Evolutionary conservation across 176 grass and related monocot genomes (phyloP).

Genomic region (Rhynchospora pubera): DNA sequence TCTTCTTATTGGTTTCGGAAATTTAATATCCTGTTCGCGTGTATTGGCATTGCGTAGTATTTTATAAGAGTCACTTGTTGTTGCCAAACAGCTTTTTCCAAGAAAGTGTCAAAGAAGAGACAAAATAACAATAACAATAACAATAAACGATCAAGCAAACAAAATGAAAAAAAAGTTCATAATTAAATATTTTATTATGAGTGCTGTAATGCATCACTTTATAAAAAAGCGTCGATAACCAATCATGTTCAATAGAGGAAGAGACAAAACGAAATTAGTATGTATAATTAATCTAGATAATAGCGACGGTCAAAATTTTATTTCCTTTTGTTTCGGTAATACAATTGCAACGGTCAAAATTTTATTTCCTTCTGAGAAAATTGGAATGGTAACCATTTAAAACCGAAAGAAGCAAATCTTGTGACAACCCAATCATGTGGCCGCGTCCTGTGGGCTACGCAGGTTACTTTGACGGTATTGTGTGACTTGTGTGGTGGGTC

Average conservation of each 20-base stretch:
- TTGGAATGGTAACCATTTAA: background rate
- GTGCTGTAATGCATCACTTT: background rate
- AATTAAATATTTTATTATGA: background rate
- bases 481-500: background rate
- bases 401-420: background rate
- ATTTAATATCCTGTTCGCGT: too few species aligned
- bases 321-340: too few species aligned
- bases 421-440: background rate
- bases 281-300: background rate
- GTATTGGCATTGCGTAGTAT: background rate
- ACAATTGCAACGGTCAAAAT: too few species aligned
- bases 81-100: background rate
- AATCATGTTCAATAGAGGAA: background rate
- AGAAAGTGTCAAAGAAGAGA: background rate
- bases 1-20: background rate
- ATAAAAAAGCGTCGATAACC: background rate
- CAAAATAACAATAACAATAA: too few species aligned
- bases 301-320: background rate
- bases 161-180: too few species aligned
- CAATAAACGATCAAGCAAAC: background rate
- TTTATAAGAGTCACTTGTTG: background rate
- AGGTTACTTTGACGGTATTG: background rate
- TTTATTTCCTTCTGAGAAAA: too few species aligned
- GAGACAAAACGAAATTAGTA: background rate
- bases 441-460: slow-evolving; percentile 14